Conservation (phyloP, 306 rosid genomes). For the Clitoria ternatea region DNA sequence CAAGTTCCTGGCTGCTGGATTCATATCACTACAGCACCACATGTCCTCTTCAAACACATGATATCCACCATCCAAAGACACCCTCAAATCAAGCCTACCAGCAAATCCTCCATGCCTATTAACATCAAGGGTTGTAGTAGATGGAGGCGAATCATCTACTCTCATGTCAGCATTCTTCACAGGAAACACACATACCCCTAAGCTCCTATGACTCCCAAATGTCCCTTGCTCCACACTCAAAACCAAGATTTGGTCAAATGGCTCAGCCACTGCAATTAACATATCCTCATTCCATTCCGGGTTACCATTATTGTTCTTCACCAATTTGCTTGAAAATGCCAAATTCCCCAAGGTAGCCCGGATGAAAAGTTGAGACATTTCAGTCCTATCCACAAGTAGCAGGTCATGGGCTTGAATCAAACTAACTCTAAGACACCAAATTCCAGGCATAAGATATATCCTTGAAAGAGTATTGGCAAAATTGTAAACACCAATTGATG, state of each 20-base stretch:
- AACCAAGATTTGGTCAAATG: conserved; percentile 33
- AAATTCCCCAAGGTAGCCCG: conserved; percentile 31
- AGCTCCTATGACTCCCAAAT: neutral
- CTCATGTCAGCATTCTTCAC: conserved; percentile 15
- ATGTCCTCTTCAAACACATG: conserved; percentile 46
- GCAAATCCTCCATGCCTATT: neutral
- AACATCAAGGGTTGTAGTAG: neutral
- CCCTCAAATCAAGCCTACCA: conserved; percentile 29
- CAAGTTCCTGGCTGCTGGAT: conserved; percentile 13
- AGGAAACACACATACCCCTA: conserved; percentile 31
- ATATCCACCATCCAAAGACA: conserved; percentile 46
- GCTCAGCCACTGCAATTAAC: conserved; percentile 37
- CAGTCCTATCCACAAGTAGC: conserved; percentile 6
- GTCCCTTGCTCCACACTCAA: conserved; percentile 26
- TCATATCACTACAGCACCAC: conserved; percentile 27
- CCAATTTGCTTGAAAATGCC: conserved; percentile 13
- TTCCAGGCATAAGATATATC: conserved; percentile 21
- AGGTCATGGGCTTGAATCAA: conserved; percentile 27
- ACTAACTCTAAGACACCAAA: conserved; percentile 37
- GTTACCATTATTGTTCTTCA: conserved; percentile 10
- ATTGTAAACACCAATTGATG: neutral
- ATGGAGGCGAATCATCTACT: neutral
- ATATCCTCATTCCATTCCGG: conserved; percentile 40
- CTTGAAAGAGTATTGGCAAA: conserved; percentile 11
- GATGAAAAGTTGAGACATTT: conserved; percentile 24